These are phyloP conservation scores for Knoxia roxburghii DNA, from an alignment of 257 asterid genomes.

Conservation along the genomic window DNA sequence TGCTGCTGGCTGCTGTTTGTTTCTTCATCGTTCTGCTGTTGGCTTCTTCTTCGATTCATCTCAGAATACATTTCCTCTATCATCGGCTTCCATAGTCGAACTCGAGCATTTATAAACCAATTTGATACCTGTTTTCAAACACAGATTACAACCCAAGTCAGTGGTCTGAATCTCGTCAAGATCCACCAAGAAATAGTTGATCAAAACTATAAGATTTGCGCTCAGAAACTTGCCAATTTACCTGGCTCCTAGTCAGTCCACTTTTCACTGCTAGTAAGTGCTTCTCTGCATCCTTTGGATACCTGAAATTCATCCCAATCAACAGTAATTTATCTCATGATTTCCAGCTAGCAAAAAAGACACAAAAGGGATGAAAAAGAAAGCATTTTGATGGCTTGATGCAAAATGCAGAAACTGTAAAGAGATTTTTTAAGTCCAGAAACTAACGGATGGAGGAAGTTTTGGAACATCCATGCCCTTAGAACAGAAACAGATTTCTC, in stretches of 20 bases:
- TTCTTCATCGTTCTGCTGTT: slow-evolving; percentile 33
- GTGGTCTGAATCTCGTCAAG: background rate
- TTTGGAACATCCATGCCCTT: slow-evolving; percentile 96
- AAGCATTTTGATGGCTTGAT: background rate
- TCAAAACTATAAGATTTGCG: too few species aligned
- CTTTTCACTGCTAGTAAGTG: slow-evolving; percentile 83
- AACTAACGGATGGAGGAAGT: slow-evolving; percentile 93
- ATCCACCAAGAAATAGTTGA: too few species aligned
- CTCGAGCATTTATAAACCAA: slow-evolving; percentile 93
- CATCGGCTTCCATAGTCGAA: slow-evolving; percentile 93
- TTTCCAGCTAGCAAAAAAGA: background rate
- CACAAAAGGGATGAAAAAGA: background rate
- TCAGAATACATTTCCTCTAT: slow-evolving; percentile 92
- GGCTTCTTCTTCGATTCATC: slow-evolving; percentile 55
- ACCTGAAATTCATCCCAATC: slow-evolving; percentile 33
- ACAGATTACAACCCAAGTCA: slow-evolving; percentile 1
- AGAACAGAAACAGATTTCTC: slow-evolving; percentile 86
- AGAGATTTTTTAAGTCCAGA: slow-evolving; percentile 3
- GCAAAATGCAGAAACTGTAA: background rate
- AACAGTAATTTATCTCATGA: background rate
- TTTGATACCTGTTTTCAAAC: slow-evolving; percentile 57
- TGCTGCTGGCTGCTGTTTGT: slow-evolving; percentile 16
- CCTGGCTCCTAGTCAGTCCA: slow-evolving; percentile 92
- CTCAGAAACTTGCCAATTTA: slow-evolving; percentile 7
- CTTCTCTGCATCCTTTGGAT: slow-evolving; percentile 93